Base-by-base conservation (phyloP, 2,329 filamentous ascomycete genomes). In the Madurella mycetomatis region DNA sequence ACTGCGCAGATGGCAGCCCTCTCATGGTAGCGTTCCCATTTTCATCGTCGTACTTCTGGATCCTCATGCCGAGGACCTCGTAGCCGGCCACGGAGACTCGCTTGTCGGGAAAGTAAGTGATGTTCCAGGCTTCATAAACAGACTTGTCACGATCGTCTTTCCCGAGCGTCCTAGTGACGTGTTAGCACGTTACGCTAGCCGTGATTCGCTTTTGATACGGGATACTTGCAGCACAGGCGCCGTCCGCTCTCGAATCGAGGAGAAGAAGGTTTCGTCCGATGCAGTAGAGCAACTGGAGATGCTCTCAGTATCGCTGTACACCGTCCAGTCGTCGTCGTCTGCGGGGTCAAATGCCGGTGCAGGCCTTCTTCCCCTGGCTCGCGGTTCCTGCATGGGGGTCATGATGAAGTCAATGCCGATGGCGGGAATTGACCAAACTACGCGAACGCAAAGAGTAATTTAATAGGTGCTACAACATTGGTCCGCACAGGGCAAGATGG, bases 121-220 rank as follows among this genome's bases (percentile, higher is more conserved):
- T 43, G 13, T 54, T 58, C 61, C 61, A 67, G n/a, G 61, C 65
- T 47, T 68, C 66, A 39, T 67, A 67, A 18, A 65, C 60, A 7
- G 61, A 51, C 49, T 54, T 60, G 5, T 54, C 43, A 25, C 51
- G 51, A 8, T 65, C 60, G 5, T 49, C 56, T 44, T 47, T 47
- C 41, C 57, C 47, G 13, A 65, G 53, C 15, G 47, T 49, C 51
- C 65, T 67, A 41, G 4, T 44, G 7, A 8, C 2, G 17, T 9
- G 49, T 50, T 41, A 48, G 47, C 12, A 41, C 11, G 13, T 44
- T 12, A 41, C 13, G 9, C 19, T 25, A 47, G 4, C 13, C 8
- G n/a, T 13, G 9, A 8, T 15, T 37, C 16, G 7, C n/a, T 42
- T 13, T 7, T 2, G 25, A 7, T 12, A 12, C 7, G 9, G 25